Base-by-base conservation (phyloP, 1,284 basidiomycete species). In the Trametes hirsuta region DNA sequence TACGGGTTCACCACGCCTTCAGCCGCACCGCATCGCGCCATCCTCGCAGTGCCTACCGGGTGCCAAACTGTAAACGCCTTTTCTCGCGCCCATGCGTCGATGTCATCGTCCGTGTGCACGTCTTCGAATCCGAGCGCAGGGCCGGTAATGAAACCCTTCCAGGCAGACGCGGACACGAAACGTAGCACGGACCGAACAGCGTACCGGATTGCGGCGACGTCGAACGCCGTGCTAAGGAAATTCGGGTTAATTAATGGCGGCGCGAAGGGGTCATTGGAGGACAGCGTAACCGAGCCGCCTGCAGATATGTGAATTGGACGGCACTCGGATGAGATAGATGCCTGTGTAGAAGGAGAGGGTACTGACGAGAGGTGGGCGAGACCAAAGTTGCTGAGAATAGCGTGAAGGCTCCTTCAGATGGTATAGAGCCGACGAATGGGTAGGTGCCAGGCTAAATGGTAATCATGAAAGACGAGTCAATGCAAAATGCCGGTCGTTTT, bases 281-380 rank as follows among this genome's bases (percentile, higher is more conserved):
- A 53, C 39, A 74, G 64, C 5, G 51, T 64, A 15, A 74, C 62
- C 45, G 63, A 64, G 12, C 72, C 72, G 46, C 67, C 69, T 71
- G 18, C 25, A n/a, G 22, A 14, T 18, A 2, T 4, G 11, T 25
- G 14, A 6, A 6, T 5, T 15, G 8, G 14, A n/a, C 12, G 14
- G 5, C 10, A 9, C 1, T 6, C 22, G 8, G 6, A 14, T 12
- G 40, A 11, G 34, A 37, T 36, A 4, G 4, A 70, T 74, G 58
- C 62, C 77, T 76, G 73, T 37, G 76, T 77, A 4, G 71, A 61
- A 1, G 75, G 63, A 10, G 75, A 66, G 14, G 77, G 66, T 40
- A 15, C 59, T 41, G 10, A 47, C 45, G 45, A 9, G 15, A 35
- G 11, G 22, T 47, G 14, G 45, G 45, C 24, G 45, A 25, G 22